Conservation (phyloP, 2,329 filamentous ascomycete species). For the Fusarium phyllophilum region DNA sequence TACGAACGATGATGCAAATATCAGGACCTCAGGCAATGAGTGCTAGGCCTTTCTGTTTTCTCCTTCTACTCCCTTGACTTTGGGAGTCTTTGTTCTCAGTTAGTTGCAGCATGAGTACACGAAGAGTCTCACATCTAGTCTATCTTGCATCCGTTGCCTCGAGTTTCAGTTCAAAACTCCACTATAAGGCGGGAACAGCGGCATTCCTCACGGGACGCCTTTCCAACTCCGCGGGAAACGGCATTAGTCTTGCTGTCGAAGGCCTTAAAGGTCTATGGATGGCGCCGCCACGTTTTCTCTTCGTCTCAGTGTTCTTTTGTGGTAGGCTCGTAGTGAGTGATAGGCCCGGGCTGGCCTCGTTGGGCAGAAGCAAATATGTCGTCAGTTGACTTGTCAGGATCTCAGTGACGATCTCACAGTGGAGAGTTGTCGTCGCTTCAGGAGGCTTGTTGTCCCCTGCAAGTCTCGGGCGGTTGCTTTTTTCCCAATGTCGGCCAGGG, state of each 20-base stretch:
- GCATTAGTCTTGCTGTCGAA: constrained; percentile 16
- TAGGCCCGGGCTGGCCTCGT: not conserved
- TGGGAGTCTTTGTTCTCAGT: not conserved
- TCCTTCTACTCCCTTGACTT: not conserved
- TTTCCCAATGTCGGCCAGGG: not conserved
- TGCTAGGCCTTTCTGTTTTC: not conserved
- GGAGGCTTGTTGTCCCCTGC: not conserved
- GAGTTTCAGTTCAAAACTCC: constrained; percentile 5
- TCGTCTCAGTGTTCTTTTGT: not conserved
- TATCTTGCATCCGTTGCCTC: not conserved
- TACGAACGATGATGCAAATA: not conserved
- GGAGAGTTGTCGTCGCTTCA: not conserved
- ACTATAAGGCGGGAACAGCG: not conserved
- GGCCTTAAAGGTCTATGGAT: not conserved
- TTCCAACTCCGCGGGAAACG: not conserved
- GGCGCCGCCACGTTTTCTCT: constrained; percentile 24
- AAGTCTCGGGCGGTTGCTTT: constrained; percentile 4
- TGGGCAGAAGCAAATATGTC: constrained; percentile 9
- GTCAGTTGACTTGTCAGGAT: not conserved
- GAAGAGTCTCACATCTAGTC: not conserved
- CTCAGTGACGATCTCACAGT: not conserved
- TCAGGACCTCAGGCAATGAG: not conserved
- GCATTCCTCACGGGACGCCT: not conserved
- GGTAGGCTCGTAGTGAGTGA: not conserved
- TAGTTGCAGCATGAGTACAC: constrained; percentile 1